Percentiles rank a stretch among this genome's conserved stretches.
phyloP scores from a whole-genome alignment of 306 rosid genomes.

The Prunus mongolica region DNA sequence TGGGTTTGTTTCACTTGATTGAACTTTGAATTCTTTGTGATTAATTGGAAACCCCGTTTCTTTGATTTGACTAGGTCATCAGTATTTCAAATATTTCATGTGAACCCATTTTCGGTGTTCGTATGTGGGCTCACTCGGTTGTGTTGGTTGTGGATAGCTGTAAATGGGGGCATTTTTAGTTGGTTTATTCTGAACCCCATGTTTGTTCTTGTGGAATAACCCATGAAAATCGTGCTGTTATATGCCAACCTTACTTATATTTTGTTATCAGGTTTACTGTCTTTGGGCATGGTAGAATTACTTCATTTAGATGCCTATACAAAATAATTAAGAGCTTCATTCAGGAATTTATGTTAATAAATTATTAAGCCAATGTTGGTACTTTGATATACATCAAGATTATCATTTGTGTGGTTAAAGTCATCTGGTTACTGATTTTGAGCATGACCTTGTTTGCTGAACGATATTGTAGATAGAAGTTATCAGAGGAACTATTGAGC shows the following conservation, averaged over 20 bases:
- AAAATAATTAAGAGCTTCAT: neutral
- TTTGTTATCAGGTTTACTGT: neutral
- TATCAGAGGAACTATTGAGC: neutral
- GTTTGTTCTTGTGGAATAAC: neutral
- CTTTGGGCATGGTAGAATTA: too few relatives aligned
- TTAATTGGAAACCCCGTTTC: neutral
- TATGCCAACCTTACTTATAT: neutral
- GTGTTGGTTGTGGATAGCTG: too few relatives aligned
- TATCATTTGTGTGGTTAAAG: neutral
- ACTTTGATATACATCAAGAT: neutral
- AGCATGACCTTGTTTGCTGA: neutral
- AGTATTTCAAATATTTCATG: too few relatives aligned
- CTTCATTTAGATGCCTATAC: neutral
- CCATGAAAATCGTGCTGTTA: neutral
- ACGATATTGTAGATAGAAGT: neutral
- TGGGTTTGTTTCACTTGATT: neutral
- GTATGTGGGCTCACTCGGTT: too few relatives aligned
- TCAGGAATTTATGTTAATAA: neutral
- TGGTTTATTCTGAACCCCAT: neutral
- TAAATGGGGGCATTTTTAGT: neutral
- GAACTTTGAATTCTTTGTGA: neutral
- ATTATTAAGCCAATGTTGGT: neutral
- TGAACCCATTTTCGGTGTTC: too few relatives aligned
- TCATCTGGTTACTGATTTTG: neutral
- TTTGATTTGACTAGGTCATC: neutral